Percentiles rank a stretch among this genome's conserved stretches.
phyloP scores from a whole-genome alignment of 345 rosid species.

The Alliaria petiolata region DNA sequence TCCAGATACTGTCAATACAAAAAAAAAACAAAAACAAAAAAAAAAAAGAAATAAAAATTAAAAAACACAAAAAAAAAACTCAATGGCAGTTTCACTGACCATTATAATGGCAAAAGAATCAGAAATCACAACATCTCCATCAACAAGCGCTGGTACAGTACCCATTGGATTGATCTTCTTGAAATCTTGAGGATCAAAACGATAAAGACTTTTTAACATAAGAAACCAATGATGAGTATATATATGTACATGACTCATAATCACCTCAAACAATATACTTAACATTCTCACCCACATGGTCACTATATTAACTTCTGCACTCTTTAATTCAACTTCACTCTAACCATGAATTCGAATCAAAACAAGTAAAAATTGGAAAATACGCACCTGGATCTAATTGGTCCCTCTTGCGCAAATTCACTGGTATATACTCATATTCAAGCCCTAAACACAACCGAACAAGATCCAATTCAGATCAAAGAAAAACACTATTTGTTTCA shows the following conservation, averaged over 20 bases:
- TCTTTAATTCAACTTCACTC: neutral
- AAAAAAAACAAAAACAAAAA: too few relatives aligned
- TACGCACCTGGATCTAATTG: slow-evolving; percentile 55
- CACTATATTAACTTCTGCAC: neutral
- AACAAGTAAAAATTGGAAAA: neutral
- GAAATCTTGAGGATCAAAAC: slow-evolving; percentile 43
- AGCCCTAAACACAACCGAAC: slow-evolving; percentile 41
- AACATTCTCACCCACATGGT: neutral
- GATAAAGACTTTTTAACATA: neutral
- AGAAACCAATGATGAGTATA: neutral
- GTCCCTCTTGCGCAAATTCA: slow-evolving; percentile 55
- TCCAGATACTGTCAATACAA: slow-evolving; percentile 57
- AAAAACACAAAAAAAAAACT: neutral
- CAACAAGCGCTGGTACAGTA: slow-evolving; percentile 67
- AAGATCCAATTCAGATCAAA: neutral
- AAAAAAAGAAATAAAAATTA: too few relatives aligned
- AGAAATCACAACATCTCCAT: slow-evolving; percentile 60
- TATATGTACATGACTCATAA: neutral
- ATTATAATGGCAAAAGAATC: slow-evolving; percentile 77
- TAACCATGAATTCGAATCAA: neutral
- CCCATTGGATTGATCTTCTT: slow-evolving; percentile 74
- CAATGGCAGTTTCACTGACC: neutral
- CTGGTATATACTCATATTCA: slow-evolving; percentile 58
- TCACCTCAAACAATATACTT: neutral
- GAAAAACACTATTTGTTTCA: neutral